A percentile compares a stretch with the other conserved stretches of the same genome.
These are phyloP conservation scores for Fusarium sp. DNA, from an alignment of 2,329 filamentous ascomycete genomes.

Conservation along the genomic window DNA sequence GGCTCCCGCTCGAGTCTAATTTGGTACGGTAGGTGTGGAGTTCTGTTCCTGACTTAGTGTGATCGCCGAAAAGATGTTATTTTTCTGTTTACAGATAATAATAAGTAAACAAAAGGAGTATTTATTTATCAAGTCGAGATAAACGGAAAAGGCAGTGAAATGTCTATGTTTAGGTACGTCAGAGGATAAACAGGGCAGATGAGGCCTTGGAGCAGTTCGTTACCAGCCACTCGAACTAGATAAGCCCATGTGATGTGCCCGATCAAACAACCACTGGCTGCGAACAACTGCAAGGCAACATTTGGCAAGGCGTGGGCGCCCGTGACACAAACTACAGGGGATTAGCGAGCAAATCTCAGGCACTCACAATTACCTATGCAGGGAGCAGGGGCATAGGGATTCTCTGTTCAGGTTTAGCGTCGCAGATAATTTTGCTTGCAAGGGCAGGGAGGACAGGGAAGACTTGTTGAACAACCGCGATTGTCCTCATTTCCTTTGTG, in stretches of 20 bases:
- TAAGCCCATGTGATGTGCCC: conserved; percentile 34
- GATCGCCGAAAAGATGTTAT: conserved; percentile 9
- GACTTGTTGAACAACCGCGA: conserved; percentile 34
- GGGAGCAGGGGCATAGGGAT: conserved; percentile 5
- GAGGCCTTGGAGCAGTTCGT: conserved; percentile 23
- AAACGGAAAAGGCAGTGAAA: not conserved
- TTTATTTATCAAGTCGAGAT: not conserved
- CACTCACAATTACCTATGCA: not conserved
- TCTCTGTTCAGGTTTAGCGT: conserved; percentile 21
- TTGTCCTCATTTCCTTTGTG: conserved; percentile 29
- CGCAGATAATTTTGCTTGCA: conserved; percentile 3
- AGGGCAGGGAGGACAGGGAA: conserved; percentile 19
- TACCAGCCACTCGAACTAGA: conserved; percentile 17
- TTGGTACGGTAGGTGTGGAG: conserved; percentile 32
- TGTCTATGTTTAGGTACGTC: not conserved
- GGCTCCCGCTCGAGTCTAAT: conserved; percentile 30
- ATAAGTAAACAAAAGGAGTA: conserved; percentile 17
- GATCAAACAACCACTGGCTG: conserved; percentile 18
- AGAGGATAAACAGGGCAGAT: conserved; percentile 16
- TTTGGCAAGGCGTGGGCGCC: conserved; percentile 3
- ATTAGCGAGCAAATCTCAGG: conserved; percentile 24
- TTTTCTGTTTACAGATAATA: not conserved
- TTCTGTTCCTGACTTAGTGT: conserved; percentile 39
- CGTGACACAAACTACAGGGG: conserved; percentile 22
- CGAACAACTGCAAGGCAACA: conserved; percentile 8